A percentile compares a stretch with the other conserved stretches of the same genome.
phyloP scores from a whole-genome alignment of 306 rosid species.

The Canavalia gladiata region DNA sequence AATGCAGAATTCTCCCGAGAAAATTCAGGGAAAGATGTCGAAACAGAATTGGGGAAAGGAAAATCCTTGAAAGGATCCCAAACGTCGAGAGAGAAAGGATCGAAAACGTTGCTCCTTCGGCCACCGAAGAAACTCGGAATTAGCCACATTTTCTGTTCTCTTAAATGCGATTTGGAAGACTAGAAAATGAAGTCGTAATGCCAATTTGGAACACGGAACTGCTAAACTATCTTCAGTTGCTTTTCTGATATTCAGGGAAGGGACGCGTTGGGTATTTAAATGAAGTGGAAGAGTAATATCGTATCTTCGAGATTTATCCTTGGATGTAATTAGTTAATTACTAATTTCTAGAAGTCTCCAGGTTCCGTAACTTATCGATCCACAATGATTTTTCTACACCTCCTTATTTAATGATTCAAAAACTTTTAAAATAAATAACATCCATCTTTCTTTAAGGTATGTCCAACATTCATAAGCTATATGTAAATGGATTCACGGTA shows the following conservation, averaged over 20 bases:
- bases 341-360: too few species aligned
- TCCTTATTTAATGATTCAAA: too few species aligned
- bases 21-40: neutral
- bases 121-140: conserved; percentile 54
- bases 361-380: too few species aligned
- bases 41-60: conserved; percentile 26
- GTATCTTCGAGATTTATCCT: conserved; percentile 2
- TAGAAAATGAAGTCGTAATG: too few species aligned
- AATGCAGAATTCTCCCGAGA: conserved; percentile 47
- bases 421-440: too few species aligned
- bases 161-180: too few species aligned
- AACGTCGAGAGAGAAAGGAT: conserved; percentile 53
- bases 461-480: too few species aligned
- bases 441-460: too few species aligned
- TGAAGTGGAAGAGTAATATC: neutral
- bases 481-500: too few species aligned
- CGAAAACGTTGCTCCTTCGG: conserved; percentile 44
- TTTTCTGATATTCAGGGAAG: neutral
- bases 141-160: conserved; percentile 38
- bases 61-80: conserved; percentile 56
- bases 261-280: neutral
- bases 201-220: neutral
- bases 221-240: too few species aligned
- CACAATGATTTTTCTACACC: too few species aligned
- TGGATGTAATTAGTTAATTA: too few species aligned